Conservation (phyloP, 345 rosid species). For the Erysimum cheiranthoides region DNA sequence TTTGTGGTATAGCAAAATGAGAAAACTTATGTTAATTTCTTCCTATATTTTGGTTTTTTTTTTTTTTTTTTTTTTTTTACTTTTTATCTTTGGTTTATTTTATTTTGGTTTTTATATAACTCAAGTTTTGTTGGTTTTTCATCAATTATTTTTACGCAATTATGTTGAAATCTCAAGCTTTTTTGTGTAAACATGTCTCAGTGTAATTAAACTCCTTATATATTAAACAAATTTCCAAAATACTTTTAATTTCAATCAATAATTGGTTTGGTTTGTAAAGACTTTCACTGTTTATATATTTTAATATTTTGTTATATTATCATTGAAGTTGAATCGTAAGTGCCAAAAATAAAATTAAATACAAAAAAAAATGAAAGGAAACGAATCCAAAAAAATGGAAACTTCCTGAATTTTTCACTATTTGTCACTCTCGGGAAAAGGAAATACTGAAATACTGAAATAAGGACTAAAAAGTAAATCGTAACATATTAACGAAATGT, state of each 20-base stretch:
- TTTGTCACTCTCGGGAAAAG: neutral
- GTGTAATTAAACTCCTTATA: neutral
- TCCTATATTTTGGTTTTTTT: neutral
- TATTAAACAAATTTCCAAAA: neutral
- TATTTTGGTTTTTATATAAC: neutral
- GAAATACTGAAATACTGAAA: neutral
- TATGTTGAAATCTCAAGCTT: neutral
- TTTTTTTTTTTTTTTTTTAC: too few species aligned
- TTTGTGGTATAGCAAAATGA: conserved; percentile 18
- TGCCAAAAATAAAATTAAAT: neutral
- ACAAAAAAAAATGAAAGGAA: neutral
- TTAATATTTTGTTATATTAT: too few species aligned
- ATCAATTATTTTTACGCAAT: neutral
- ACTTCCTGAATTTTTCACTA: neutral
- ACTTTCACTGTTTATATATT: too few species aligned
- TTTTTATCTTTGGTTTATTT: too few species aligned
- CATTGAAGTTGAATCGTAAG: too few species aligned
- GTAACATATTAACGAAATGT: neutral
- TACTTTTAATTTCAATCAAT: neutral
- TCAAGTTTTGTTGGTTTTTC: neutral
- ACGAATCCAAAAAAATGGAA: neutral
- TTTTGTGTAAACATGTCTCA: neutral
- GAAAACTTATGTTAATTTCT: neutral
- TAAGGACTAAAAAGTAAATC: neutral
- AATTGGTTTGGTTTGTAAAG: too few species aligned